Evolutionary conservation across 2,329 filamentous ascomycete genomes (phyloP), one percentile per base, ranked within the genome.

Genomic region (Pyrenochaeta sp.): DNA sequence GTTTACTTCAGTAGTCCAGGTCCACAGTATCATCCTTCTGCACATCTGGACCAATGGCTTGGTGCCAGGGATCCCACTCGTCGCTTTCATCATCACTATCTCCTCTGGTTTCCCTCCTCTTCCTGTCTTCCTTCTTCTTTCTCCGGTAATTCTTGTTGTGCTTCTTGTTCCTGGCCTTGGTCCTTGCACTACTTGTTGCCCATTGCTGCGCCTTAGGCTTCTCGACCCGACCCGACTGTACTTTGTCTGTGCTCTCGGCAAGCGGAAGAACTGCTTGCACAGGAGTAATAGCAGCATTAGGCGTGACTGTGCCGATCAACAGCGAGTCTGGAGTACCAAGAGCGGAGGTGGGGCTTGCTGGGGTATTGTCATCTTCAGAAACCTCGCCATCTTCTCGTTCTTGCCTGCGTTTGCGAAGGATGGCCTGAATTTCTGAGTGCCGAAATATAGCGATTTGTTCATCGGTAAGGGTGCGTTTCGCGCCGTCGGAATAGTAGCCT

Each of bases 361-460:
- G 8, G 13, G 25, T 27, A n/a, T 50, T 9, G 2, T 55, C 46
- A 36, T 59, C 58, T 13, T 67, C 66, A 9, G 56, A 62, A 9
- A 52, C n/a, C 34, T 70, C 58, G 3, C 61, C 64, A 2, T 61
- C 62, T 43, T 74, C 74, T 24, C 66, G 57, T 28, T 48, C 63
- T 10, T 65, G 58, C 30, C 67, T 66, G 13, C 72, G 71, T 57
- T 72, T 68, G 52, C 71, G 72, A 19, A 91, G 81, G 39, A 96
- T 80, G 12, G 86, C 79, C 71, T 95, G 89, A 24, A 96, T 85
- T 77, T 98, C 94, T 2, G 91, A 94, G 73, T 96, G 92, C 60
- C 93, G 86, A 75, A 97, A 97, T 60, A 97, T 94, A 52, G 87
- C 87, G 66, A 97, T 92, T 80, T 97, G 91, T 67, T 93, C 91